A percentile compares a stretch with the other conserved stretches of the same genome.
These are phyloP conservation scores for Lecanosticta acicola DNA, from an alignment of 2,329 filamentous ascomycete species.

Conservation along the genomic window DNA sequence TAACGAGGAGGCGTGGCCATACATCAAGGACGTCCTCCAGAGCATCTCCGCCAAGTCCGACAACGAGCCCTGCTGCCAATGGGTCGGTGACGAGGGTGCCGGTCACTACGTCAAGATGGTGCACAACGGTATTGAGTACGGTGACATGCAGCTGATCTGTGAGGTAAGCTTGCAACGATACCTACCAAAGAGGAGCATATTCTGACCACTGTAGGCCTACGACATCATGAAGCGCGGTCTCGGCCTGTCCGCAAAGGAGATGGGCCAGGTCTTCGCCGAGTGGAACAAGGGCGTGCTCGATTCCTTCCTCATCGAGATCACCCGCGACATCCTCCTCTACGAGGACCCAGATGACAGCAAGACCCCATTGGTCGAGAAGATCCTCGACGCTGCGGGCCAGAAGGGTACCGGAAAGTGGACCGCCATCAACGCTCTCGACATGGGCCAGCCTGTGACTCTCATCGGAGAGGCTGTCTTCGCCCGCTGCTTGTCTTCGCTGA, in stretches of 20 bases:
- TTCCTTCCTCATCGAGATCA: constrained; percentile 99
- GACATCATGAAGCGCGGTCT: constrained; percentile 99
- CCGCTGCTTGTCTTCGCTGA: constrained; percentile 89
- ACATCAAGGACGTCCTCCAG: constrained; percentile 99
- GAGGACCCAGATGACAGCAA: constrained; percentile 97
- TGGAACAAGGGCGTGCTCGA: constrained; percentile 99
- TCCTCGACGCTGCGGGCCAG: constrained; percentile 95
- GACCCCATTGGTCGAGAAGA: constrained; percentile 91
- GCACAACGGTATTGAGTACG: constrained; percentile 99
- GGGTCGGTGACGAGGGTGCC: constrained; percentile 98
- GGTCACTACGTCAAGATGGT: constrained; percentile 99
- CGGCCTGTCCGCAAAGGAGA: constrained; percentile 83
- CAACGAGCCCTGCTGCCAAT: constrained; percentile 95
- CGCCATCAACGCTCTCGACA: constrained; percentile 95
- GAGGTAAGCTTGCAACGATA: constrained; percentile 64
- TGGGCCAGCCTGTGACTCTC: constrained; percentile 96
- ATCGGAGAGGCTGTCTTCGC: constrained; percentile 96
- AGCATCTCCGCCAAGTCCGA: constrained; percentile 96
- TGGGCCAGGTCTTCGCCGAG: constrained; percentile 85
- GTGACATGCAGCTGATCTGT: constrained; percentile 99
- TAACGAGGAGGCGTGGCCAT: constrained; percentile 94
- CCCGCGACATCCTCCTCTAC: constrained; percentile 96
- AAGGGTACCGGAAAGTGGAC: constrained; percentile 99
- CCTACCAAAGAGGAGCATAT: no score
- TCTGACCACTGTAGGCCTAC: constrained; percentile 64